Evolutionary conservation across 176 grass and related monocot genomes (phyloP).

Genomic region (Paspalum vaginatum): DNA sequence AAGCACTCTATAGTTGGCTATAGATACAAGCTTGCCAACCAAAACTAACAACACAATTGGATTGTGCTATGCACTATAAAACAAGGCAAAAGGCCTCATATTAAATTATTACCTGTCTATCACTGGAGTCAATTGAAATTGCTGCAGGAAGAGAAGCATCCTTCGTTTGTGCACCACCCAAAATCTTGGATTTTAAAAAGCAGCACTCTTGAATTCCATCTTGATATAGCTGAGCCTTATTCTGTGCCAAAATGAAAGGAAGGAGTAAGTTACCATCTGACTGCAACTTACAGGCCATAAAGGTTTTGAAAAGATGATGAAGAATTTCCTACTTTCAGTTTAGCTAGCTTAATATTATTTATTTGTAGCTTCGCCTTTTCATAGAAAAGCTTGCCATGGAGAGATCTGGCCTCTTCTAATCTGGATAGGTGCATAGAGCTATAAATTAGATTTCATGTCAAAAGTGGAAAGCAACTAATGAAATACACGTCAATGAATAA

Average conservation of each 20-base stretch:
- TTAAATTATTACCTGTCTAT: slow-evolving; percentile 46
- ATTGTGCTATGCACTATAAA: slow-evolving; percentile 10
- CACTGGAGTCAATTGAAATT: slow-evolving; percentile 29
- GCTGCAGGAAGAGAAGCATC: slow-evolving; percentile 27
- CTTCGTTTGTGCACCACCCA: slow-evolving; percentile 41
- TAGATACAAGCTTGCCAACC: background rate
- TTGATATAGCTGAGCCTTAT: slow-evolving; percentile 47
- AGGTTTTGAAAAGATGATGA: background rate
- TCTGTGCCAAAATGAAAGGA: slow-evolving; percentile 56
- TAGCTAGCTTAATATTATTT: slow-evolving; percentile 68
- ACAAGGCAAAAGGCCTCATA: background rate
- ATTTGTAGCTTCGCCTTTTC: slow-evolving; percentile 76
- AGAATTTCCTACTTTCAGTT: slow-evolving; percentile 60
- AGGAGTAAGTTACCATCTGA: slow-evolving; percentile 35
- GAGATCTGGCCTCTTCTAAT: slow-evolving; percentile 62
- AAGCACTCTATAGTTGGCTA: background rate
- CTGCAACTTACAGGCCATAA: slow-evolving; percentile 32
- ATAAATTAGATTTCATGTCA: background rate
- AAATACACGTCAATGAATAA: slow-evolving; percentile 26
- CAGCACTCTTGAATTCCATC: slow-evolving; percentile 55
- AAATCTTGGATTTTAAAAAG: slow-evolving; percentile 79
- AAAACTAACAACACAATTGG: slow-evolving; percentile 17
- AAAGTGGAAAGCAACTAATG: background rate
- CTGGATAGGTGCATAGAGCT: slow-evolving; percentile 38
- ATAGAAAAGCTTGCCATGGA: slow-evolving; percentile 72